Percentiles rank a stretch among this genome's conserved stretches.
Conservation (phyloP, 2,329 filamentous ascomycete genomes). For the Whalleya microplaca region DNA sequence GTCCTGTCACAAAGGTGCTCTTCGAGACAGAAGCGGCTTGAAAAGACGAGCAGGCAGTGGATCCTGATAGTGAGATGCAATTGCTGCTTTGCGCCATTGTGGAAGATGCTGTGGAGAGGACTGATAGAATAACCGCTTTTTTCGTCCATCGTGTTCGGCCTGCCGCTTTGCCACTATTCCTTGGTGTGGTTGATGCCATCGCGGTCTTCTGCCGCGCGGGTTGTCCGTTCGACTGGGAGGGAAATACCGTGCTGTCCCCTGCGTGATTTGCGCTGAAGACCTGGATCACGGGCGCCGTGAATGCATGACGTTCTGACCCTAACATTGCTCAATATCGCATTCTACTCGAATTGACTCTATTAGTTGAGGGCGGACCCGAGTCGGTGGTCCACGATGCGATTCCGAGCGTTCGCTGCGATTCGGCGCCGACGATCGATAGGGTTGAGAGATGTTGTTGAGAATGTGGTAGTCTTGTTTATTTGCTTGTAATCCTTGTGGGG, state of each 20-base stretch:
- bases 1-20: constrained; percentile 32
- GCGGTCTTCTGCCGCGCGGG: constrained; percentile 7
- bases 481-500: constrained; percentile 24
- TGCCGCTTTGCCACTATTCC: constrained; percentile 12
- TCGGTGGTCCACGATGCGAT: not conserved
- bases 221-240: constrained; percentile 3
- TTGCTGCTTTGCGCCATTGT: constrained; percentile 29
- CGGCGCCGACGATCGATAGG: constrained; percentile 4
- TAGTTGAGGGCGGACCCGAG: constrained; percentile 2
- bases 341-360: constrained; percentile 19
- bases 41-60: constrained; percentile 43
- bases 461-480: constrained; percentile 24
- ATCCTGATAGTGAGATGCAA: constrained; percentile 43
- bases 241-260: constrained; percentile 8
- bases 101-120: constrained; percentile 28
- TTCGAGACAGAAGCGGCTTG: constrained; percentile 43
- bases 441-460: constrained; percentile 20
- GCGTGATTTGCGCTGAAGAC: constrained; percentile 15
- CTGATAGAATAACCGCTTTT: constrained; percentile 23
- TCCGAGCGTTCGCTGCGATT: constrained; percentile 4
- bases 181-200: constrained; percentile 19
- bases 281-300: constrained; percentile 23
- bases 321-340: constrained; percentile 34
- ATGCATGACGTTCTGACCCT: constrained; percentile 32
- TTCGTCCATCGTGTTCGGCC: constrained; percentile 17